Conservation (phyloP, 2,329 filamentous ascomycete genomes). For the Curvularia spicifera region DNA sequence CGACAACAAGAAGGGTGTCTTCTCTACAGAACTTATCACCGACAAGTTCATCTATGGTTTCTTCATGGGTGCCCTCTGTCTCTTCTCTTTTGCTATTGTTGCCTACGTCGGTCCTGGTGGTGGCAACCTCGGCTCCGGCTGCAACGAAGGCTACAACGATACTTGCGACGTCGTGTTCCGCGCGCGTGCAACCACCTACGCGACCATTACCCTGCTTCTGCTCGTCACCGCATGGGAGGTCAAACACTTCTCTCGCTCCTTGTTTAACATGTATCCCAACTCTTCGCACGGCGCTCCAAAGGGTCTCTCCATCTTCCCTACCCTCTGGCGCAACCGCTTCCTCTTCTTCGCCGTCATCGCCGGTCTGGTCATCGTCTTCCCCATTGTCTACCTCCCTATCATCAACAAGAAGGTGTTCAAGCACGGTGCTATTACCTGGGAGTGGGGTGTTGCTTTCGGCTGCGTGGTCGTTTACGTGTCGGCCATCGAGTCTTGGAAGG, state of each 20-base stretch:
- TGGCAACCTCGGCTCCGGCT: conserved; percentile 53
- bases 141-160: conserved; percentile 54
- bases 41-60: conserved; percentile 58
- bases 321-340: conserved; percentile 53
- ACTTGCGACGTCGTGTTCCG: conserved; percentile 54
- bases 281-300: conserved; percentile 26
- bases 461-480: conserved; percentile 51
- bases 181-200: conserved; percentile 55
- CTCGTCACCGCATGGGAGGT: conserved; percentile 58
- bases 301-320: conserved; percentile 47
- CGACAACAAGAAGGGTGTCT: conserved; percentile 52
- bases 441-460: conserved; percentile 55
- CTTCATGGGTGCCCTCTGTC: conserved; percentile 55
- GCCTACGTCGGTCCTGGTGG: conserved; percentile 52
- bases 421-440: conserved; percentile 53
- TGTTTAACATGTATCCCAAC: conserved; percentile 56
- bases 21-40: conserved; percentile 54
- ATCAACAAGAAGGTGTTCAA: conserved; percentile 57
- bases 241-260: conserved; percentile 53
- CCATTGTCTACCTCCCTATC: conserved; percentile 55
- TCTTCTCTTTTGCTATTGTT: conserved; percentile 54
- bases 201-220: conserved; percentile 53
- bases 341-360: conserved; percentile 54
- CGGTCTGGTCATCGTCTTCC: conserved; percentile 52
- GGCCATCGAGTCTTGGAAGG: conserved; percentile 56